Evolutionary conservation across 768 basidiomycete genomes (phyloP), one percentile per base, ranked within the genome.

Genomic region (Tremella yokohamensis): DNA sequence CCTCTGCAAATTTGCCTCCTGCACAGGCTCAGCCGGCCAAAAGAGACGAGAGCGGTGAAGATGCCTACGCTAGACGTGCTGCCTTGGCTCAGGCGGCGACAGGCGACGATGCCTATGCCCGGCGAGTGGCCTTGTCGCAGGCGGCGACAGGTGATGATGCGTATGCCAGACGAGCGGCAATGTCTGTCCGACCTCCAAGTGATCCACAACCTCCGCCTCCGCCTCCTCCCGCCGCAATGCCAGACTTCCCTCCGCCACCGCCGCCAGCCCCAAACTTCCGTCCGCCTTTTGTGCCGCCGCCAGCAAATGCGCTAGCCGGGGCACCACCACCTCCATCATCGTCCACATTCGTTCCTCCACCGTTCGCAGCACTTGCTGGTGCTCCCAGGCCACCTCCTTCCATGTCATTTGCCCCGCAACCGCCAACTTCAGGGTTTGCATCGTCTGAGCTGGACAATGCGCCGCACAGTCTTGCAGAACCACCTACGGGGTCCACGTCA

Each of bases 121-220:
- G 63, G 26, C 34, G 68, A 56, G 49, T 44, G 16, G 68, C 65
- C 20, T 22, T 70, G 40, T 25, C 61, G 13, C 61, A 56, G 15
- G 22, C 60, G 9, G 60, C 69, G 40, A 63, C 69, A 8, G 70
- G 63, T 2, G 74, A 75, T 38, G 70, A 73, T 29, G 69, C 67
- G 2, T 69, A 68, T 45, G 69, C 70, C 1, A 50, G 65, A 26
- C 47, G 67, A 45, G 47, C 70, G 16, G 68, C 69, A 8, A 56
- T 75, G 65, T 45, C 44, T 29, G 13, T 50, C 12, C 20, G 26
- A 7, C 53, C 53, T 2, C 26, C 26, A 3, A 13, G 9, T n/a
- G 12, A 18, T 45, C 57, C 57, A 19, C n/a, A n/a, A n/a, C 56
- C 49, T 19, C 45, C 40, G 12, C 18, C 34, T 9, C 38, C 40